Evolutionary conservation across 345 rosid species (phyloP).

Genomic region (Citrus australasica): DNA sequence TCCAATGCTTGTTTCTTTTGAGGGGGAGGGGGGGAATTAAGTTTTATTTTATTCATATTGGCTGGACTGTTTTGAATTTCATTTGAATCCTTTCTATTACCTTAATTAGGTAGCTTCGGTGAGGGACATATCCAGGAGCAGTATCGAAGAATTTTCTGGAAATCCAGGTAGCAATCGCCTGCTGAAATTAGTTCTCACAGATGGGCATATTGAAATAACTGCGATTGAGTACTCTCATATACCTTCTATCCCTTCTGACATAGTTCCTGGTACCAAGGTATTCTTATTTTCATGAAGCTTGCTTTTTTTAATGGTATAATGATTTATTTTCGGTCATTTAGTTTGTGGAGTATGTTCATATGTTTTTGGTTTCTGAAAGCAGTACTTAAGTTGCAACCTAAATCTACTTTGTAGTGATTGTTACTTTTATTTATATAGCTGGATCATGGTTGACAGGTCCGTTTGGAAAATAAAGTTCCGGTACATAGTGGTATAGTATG

Average conservation of each 20-base stretch:
- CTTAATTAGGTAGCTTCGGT: constrained; percentile 51
- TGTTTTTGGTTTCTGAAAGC: background rate
- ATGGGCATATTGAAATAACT: constrained; percentile 65
- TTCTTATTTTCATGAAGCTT: background rate
- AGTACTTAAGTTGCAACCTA: background rate
- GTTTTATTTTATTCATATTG: background rate
- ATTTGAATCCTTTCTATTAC: background rate
- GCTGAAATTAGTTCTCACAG: constrained; percentile 61
- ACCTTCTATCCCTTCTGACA: constrained; percentile 48
- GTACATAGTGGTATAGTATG: constrained; percentile 63
- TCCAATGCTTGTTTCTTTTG: background rate
- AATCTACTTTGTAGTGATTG: background rate
- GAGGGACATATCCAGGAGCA: constrained; percentile 70
- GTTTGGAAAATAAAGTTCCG: constrained; percentile 67
- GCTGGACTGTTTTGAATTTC: background rate
- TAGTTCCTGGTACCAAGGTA: constrained; percentile 91
- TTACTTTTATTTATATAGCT: background rate
- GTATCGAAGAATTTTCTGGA: constrained; percentile 48
- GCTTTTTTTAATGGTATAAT: background rate
- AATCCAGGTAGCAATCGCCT: constrained; percentile 51
- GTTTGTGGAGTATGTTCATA: background rate
- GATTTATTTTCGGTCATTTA: background rate
- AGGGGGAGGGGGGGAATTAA: background rate
- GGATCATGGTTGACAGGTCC: constrained; percentile 50
- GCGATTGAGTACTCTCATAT: constrained; percentile 70